A percentile compares a stretch with the other conserved stretches of the same genome.
Evolutionary conservation across 1,284 basidiomycete species (phyloP).

Genomic region (Sporisorium exsertum): DNA sequence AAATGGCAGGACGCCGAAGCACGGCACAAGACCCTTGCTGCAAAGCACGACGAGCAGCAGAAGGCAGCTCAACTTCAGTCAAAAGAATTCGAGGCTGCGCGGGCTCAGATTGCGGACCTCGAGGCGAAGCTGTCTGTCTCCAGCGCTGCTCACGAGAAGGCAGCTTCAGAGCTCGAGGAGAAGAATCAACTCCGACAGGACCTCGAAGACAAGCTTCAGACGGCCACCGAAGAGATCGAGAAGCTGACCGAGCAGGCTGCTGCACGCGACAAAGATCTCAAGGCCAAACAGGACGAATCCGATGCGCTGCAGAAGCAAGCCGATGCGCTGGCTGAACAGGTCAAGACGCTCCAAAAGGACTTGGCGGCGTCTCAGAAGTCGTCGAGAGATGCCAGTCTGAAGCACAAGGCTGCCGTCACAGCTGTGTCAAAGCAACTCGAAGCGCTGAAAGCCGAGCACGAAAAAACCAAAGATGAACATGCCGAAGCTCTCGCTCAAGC

Average conservation of each 20-base stretch:
- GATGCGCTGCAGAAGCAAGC: slow-evolving; percentile 20
- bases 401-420: slow-evolving; percentile 35
- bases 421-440: slow-evolving; percentile 14
- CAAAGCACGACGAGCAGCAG: slow-evolving; percentile 20
- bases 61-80: slow-evolving; percentile 13
- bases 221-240: slow-evolving; percentile 11
- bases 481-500: slow-evolving; percentile 11
- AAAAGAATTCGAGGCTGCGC: slow-evolving; percentile 15
- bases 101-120: slow-evolving; percentile 19
- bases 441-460: slow-evolving; percentile 24
- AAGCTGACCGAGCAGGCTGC: slow-evolving; percentile 21
- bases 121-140: slow-evolving; percentile 21
- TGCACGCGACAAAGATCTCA: slow-evolving; percentile 23
- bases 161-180: slow-evolving; percentile 14
- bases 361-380: slow-evolving; percentile 37
- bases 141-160: slow-evolving; percentile 9
- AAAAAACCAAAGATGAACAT: slow-evolving; percentile 20
- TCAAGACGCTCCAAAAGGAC: slow-evolving; percentile 33
- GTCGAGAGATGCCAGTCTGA: slow-evolving; percentile 19
- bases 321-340: slow-evolving; percentile 16
- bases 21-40: slow-evolving; percentile 16
- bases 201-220: slow-evolving; percentile 31
- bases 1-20: slow-evolving; percentile 17
- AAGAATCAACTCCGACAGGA: slow-evolving; percentile 13
- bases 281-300: slow-evolving; percentile 26